Evolutionary conservation across 2,329 filamentous ascomycete genomes (phyloP).

Genomic region (Cylindrodendrum hubeiense): DNA sequence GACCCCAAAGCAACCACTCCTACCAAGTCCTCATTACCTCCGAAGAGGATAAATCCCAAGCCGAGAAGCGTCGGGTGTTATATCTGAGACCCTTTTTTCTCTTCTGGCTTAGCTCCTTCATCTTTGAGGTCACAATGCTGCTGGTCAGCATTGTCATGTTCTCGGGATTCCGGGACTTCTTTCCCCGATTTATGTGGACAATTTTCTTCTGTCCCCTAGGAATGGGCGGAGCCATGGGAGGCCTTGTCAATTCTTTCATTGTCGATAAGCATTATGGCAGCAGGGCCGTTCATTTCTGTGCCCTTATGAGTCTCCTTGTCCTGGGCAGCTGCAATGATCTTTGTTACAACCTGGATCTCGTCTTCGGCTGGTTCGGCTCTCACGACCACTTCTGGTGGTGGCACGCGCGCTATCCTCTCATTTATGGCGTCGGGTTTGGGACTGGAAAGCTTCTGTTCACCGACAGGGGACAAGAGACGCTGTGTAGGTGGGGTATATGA

Average conservation of each 20-base stretch:
- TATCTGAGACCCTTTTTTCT: conserved; percentile 26
- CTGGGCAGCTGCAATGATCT: conserved; percentile 21
- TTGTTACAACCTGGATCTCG: conserved; percentile 24
- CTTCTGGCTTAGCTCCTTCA: conserved; percentile 27
- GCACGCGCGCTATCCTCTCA: conserved; percentile 20
- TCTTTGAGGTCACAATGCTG: conserved; percentile 22
- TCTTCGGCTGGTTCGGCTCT: conserved; percentile 25
- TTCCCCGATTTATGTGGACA: conserved; percentile 20
- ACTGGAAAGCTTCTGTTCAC: conserved; percentile 16
- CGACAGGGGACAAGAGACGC: conserved; percentile 5
- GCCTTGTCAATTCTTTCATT: conserved; percentile 12
- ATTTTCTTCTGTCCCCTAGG: conserved; percentile 20
- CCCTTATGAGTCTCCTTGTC: conserved; percentile 14
- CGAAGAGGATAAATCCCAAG: conserved; percentile 10
- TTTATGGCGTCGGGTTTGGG: conserved; percentile 19
- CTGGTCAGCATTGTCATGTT: conserved; percentile 21
- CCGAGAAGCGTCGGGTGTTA: conserved; percentile 20
- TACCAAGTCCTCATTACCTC: conserved; percentile 11
- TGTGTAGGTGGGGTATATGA: conserved; percentile 3
- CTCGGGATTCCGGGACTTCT: conserved; percentile 10
- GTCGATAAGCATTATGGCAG: conserved; percentile 16
- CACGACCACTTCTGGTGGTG: conserved; percentile 29
- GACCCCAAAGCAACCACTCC: background rate
- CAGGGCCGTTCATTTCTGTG: conserved; percentile 19
- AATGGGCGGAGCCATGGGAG: conserved; percentile 18